A percentile compares a stretch with the other conserved stretches of the same genome.
These are phyloP conservation scores for Claviceps purpurea DNA, from an alignment of 2,329 filamentous ascomycete genomes.

Conservation along the genomic window DNA sequence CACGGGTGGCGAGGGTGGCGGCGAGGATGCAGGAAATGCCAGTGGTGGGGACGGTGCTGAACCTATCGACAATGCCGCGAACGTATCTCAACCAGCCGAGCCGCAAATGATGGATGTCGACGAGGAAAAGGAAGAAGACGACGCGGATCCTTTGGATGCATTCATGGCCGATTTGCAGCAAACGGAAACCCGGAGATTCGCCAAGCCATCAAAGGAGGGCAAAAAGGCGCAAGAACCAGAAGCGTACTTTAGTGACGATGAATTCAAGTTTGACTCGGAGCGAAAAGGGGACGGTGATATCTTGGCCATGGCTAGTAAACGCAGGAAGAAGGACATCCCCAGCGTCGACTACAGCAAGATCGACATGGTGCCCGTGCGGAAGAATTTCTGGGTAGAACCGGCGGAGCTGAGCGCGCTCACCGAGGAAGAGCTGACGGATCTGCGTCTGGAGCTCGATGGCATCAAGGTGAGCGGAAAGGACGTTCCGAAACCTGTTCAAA, in stretches of 20 bases:
- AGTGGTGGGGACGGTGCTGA: conserved; percentile 7
- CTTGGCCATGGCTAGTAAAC: conserved; percentile 45
- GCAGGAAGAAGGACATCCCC: conserved; percentile 94
- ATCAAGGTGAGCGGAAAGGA: conserved; percentile 87
- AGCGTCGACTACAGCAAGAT: conserved; percentile 75
- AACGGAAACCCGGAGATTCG: conserved; percentile 34
- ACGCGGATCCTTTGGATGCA: conserved; percentile 85
- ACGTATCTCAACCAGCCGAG: conserved; percentile 3
- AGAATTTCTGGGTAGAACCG: conserved; percentile 91
- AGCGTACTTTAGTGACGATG: conserved; percentile 80
- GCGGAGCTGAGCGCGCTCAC: conserved; percentile 70
- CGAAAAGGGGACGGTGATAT: conserved; percentile 34
- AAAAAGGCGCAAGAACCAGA: conserved; percentile 57
- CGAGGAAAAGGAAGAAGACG: conserved; percentile 52
- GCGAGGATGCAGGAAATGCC: not conserved
- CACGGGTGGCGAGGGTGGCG: not conserved
- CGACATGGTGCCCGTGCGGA: conserved; percentile 73
- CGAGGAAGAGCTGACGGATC: conserved; percentile 66
- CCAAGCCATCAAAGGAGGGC: conserved; percentile 20
- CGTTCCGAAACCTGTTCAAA: conserved; percentile 84
- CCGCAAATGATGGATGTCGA: conserved; percentile 50
- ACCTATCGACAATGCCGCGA: not conserved
- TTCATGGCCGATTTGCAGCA: conserved; percentile 69
- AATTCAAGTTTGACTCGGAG: conserved; percentile 42
- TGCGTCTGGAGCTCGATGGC: conserved; percentile 80